These are phyloP conservation scores for Castanopsis chinensis DNA, from an alignment of 306 rosid genomes.

Conservation along the genomic window DNA sequence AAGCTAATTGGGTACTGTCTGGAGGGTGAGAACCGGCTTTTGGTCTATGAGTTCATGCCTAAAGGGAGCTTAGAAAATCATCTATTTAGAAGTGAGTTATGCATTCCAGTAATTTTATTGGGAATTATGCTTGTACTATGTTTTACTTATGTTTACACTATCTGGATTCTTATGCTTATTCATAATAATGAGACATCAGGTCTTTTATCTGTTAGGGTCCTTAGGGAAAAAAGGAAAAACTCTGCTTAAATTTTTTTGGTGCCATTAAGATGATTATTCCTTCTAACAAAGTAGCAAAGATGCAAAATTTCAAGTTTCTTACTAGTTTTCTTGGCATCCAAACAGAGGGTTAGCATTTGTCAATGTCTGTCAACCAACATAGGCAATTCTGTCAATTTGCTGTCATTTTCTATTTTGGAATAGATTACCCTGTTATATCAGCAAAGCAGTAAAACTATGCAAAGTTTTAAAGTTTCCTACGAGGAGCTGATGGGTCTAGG, in stretches of 20 bases:
- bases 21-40: conserved; percentile 83
- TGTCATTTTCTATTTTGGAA: neutral
- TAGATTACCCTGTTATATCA: neutral
- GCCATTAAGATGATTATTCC: neutral
- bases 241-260: neutral
- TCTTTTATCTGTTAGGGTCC: neutral
- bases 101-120: neutral
- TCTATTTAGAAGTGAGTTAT: conserved; percentile 79
- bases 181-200: neutral
- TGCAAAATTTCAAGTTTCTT: neutral
- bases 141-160: neutral
- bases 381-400: neutral
- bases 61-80: conserved; percentile 97
- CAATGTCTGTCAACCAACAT: neutral
- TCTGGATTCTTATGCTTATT: neutral
- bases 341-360: neutral
- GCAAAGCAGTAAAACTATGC: neutral
- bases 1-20: conserved; percentile 89
- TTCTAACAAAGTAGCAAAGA: neutral
- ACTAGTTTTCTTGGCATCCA: neutral
- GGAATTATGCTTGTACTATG: too few species aligned
- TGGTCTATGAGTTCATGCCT: conserved; percentile 96
- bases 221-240: neutral
- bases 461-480: neutral
- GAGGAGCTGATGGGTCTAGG: neutral